Percentiles rank a stretch among this genome's conserved stretches.
Evolutionary conservation across 2,329 filamentous ascomycete species (phyloP).

Genomic region (Dothideomycetes sp.): DNA sequence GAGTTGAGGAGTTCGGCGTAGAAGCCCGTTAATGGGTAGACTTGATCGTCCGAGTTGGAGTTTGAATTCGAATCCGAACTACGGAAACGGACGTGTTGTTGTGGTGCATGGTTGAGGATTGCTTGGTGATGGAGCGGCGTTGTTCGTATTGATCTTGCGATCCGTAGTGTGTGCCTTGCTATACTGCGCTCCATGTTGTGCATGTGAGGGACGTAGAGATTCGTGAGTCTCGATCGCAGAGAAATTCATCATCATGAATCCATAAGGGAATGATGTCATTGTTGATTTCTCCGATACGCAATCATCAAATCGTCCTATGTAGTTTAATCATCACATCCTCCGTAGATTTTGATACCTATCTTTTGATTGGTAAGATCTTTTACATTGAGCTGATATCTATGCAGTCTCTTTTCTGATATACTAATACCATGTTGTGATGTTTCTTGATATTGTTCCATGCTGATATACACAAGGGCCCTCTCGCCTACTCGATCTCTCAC

Average conservation of each 20-base stretch:
- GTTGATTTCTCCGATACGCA: too few species aligned
- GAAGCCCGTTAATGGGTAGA: slow-evolving; percentile 18
- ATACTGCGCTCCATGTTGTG: neutral
- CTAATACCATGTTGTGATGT: too few species aligned
- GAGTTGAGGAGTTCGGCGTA: slow-evolving; percentile 20
- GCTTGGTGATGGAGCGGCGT: neutral
- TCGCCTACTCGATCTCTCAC: too few species aligned
- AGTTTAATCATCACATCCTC: too few species aligned
- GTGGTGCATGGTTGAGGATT: neutral
- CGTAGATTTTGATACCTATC: too few species aligned
- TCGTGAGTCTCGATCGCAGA: neutral
- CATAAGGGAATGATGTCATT: too few species aligned
- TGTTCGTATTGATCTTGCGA: neutral
- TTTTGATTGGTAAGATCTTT: too few species aligned
- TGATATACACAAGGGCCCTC: neutral
- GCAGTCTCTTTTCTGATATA: too few species aligned
- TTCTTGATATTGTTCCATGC: too few species aligned
- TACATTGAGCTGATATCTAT: too few species aligned
- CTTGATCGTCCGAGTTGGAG: slow-evolving; percentile 11
- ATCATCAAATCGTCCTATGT: too few species aligned
- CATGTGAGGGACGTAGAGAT: neutral
- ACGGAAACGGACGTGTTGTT: neutral
- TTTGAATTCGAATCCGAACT: neutral
- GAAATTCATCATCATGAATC: too few species aligned
- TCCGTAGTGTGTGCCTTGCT: neutral